Conservation (phyloP, 129 eudicot genomes). For the Ambrosia trifida region DNA sequence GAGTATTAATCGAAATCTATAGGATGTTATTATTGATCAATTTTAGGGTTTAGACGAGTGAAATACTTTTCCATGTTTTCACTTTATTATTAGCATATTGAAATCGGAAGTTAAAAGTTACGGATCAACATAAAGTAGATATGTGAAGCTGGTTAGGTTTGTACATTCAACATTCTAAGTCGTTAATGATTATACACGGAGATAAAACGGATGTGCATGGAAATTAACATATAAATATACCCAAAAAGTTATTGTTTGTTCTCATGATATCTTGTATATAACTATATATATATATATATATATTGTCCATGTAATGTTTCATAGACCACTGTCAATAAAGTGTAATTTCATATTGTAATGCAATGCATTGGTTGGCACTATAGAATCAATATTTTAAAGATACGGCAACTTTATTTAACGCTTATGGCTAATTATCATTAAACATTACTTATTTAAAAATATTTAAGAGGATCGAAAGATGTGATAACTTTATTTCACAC, state of each 20-base stretch:
- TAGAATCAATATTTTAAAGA: neutral
- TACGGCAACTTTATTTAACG: neutral
- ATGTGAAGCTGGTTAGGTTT: neutral
- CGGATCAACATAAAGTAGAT: neutral
- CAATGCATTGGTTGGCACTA: neutral
- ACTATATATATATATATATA: no score
- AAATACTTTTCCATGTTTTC: neutral
- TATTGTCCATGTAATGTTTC: no score
- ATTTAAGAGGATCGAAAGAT: neutral
- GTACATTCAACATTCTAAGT: neutral
- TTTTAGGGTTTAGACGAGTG: neutral
- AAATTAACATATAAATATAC: no score
- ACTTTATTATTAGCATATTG: neutral
- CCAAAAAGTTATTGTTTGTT: no score
- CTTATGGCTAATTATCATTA: neutral
- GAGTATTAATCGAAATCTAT: conserved; percentile 5
- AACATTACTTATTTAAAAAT: neutral
- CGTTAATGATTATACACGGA: neutral
- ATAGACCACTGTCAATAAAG: neutral
- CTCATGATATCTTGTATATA: no score
- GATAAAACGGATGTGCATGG: neutral
- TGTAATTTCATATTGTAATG: neutral
- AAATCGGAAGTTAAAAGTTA: neutral
- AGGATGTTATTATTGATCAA: conserved; percentile 12
- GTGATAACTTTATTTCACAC: neutral